Base-by-base conservation (phyloP, 2,329 filamentous ascomycete genomes). In the Trichoderma oligosporum region DNA sequence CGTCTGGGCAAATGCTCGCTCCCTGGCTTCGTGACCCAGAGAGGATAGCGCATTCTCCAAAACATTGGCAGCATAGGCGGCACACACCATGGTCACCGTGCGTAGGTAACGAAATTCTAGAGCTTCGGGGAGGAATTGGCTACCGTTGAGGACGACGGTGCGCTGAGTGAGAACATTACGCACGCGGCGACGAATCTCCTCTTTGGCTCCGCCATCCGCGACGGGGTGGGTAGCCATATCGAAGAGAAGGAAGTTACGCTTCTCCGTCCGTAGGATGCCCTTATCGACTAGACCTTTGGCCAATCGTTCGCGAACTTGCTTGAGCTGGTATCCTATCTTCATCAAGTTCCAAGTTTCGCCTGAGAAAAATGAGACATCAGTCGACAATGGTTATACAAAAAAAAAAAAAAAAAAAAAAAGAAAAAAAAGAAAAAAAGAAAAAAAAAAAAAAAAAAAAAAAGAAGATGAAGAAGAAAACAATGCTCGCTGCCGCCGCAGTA, bases 321-420 rank as follows among this genome's bases (percentile, higher is more conserved):
- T 99, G 66, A 99, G 83, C 79, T 99, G 94, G 76, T 99, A 99
- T 72, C 94, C 94, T 67, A 99, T 99, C 81, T 99, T 99, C 94
- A 99, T 97, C 63, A 99, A 79, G 72, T 99, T 99, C 94, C 94
- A 99, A 56, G 94, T 99, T 76, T 99, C 94, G 72, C 94, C 93
- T 97, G 22, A 48, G 22, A 46, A 25, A 16, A 3, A 11, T n/a
- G 14, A 11, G 25, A n/a, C 6, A 38, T 60, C 22, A 60, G 56
- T 36, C n/a, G 27, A n/a, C 33, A 20, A 51, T 45, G 33, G 47
- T 51, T 35, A 51, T n/a, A 16, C 9, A 29, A 11, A 45, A 36
- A 20, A 14, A 22, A 20, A 29, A n/a, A n/a, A n/a, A n/a, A n/a
- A n/a, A n/a, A n/a, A n/a, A n/a, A n/a, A n/a, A n/a, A n/a, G n/a